These are phyloP conservation scores for Calonectria ilicicola DNA, from an alignment of 2,329 filamentous ascomycete species.

Conservation along the genomic window DNA sequence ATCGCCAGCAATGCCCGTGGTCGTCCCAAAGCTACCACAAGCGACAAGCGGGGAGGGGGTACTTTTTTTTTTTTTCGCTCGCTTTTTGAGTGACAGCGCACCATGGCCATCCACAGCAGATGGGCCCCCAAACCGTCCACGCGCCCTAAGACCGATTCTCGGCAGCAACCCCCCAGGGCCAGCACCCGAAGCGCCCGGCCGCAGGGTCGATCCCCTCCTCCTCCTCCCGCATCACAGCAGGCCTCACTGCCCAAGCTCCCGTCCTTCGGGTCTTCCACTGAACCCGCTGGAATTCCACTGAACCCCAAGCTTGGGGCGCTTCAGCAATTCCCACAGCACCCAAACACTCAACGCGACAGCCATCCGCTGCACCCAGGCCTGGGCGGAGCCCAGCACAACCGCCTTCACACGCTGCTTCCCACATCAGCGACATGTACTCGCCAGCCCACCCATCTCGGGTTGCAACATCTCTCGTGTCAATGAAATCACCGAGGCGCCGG, in stretches of 20 bases:
- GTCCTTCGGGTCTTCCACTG: background rate
- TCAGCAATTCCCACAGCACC: background rate
- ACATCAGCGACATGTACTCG: background rate
- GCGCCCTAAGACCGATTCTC: conserved; percentile 4
- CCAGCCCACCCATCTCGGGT: conserved; percentile 4
- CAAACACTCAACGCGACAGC: background rate
- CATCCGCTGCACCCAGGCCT: background rate
- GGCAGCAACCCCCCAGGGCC: background rate
- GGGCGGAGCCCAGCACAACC: background rate
- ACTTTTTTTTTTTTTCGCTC: background rate
- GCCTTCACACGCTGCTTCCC: background rate
- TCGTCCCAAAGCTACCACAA: conserved; percentile 1
- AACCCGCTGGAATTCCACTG: conserved; percentile 1
- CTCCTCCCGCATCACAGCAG: background rate
- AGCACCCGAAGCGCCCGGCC: background rate
- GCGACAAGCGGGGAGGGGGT: background rate
- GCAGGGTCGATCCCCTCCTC: conserved; percentile 10
- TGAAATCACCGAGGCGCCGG: conserved; percentile 15
- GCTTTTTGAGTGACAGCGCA: background rate
- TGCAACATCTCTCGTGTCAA: conserved; percentile 16
- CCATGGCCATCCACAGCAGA: conserved; percentile 14
- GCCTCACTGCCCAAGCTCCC: conserved; percentile 8
- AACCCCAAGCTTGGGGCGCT: background rate
- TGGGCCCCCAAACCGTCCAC: conserved; percentile 3
- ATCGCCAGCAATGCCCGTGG: background rate